phyloP scores from a whole-genome alignment of 1,284 basidiomycete species.

The Microbotryomycetes sp. region DNA sequence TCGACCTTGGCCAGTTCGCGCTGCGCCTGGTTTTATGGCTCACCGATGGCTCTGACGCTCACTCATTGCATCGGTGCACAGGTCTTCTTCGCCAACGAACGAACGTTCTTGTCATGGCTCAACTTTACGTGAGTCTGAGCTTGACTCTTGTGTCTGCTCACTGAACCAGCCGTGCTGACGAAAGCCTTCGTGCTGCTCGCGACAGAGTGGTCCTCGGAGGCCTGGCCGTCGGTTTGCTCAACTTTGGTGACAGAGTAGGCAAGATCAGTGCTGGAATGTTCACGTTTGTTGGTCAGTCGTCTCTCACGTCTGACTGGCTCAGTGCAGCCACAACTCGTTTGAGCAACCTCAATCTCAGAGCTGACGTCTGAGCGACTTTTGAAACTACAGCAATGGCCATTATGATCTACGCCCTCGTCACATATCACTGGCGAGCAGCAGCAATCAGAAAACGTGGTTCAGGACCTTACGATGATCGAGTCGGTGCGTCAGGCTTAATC shows the following conservation, averaged over 20 bases:
- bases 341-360: not conserved
- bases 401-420: constrained; percentile 72
- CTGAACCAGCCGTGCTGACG: not conserved
- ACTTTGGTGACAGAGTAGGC: constrained; percentile 89
- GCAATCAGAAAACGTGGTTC: constrained; percentile 86
- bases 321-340: not conserved
- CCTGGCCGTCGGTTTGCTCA: constrained; percentile 89
- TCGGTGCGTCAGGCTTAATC: constrained; percentile 50
- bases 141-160: too few species aligned
- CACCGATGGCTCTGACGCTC: not conserved
- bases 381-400: constrained; percentile 91
- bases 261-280: constrained; percentile 90
- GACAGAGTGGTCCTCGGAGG: constrained; percentile 51
- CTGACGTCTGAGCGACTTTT: not conserved
- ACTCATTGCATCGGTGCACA: constrained; percentile 4
- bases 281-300: constrained; percentile 70
- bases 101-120: constrained; percentile 85
- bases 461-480: constrained; percentile 93
- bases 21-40: not conserved
- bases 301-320: not conserved
- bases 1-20: not conserved
- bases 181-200: constrained; percentile 57
- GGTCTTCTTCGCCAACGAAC: constrained; percentile 76
- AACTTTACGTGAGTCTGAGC: constrained; percentile 26
- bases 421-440: constrained; percentile 91